phyloP scores from a whole-genome alignment of 495 filamentous ascomycete species.

The Annulohypoxylon nitens region DNA sequence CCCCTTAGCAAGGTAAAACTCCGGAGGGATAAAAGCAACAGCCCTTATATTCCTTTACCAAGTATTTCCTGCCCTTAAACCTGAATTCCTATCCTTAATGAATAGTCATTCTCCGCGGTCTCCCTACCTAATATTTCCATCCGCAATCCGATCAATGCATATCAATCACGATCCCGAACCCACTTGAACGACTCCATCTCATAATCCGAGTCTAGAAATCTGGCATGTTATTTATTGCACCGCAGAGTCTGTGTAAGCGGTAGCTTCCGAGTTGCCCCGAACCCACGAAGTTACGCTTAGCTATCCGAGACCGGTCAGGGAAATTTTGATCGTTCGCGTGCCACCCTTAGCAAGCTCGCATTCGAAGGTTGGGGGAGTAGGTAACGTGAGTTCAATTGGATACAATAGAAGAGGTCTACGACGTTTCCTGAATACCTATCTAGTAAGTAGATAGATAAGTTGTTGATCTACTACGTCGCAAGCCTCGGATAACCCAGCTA shows the following conservation, averaged over 20 bases:
- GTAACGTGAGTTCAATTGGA: not conserved
- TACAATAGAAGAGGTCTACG: not conserved
- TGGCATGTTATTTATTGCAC: not conserved
- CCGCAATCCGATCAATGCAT: slow-evolving; percentile 1
- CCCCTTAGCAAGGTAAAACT: slow-evolving; percentile 15
- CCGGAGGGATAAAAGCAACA: slow-evolving; percentile 26
- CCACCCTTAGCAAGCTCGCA: not conserved
- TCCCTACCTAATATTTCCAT: not conserved
- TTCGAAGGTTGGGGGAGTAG: not conserved
- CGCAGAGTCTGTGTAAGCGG: not conserved
- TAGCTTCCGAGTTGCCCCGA: not conserved
- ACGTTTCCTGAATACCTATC: not conserved
- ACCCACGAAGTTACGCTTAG: slow-evolving; percentile 2
- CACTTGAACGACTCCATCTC: not conserved
- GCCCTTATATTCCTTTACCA: slow-evolving; percentile 5
- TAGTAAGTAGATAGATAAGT: no score
- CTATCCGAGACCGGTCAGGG: not conserved
- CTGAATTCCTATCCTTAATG: slow-evolving; percentile 24
- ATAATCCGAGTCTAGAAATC: not conserved
- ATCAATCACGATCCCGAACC: not conserved
- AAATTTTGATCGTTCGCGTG: not conserved
- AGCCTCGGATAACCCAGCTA: no score
- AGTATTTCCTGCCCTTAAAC: slow-evolving; percentile 15
- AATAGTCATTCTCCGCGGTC: not conserved
- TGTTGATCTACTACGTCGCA: no score